phyloP scores from a whole-genome alignment of 768 basidiomycete genomes.

The Phylloporus sp. region DNA sequence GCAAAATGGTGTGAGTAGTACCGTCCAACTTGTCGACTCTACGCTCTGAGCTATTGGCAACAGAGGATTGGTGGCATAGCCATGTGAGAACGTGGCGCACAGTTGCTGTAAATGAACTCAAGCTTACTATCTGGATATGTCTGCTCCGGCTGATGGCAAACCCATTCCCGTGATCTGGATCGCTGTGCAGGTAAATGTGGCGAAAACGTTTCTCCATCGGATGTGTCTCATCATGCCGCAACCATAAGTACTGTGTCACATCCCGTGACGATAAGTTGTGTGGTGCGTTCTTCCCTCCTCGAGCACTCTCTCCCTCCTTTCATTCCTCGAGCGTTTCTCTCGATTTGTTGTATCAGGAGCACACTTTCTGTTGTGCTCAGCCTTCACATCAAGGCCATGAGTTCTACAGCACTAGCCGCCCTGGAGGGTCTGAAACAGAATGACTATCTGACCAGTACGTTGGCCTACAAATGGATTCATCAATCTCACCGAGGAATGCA shows the following conservation, averaged over 20 bases:
- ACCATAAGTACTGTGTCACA: neutral
- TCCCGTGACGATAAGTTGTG: neutral
- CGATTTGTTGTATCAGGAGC: neutral
- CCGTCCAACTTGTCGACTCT: no score
- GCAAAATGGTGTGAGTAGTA: no score
- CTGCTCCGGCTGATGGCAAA: neutral
- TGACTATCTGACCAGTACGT: conserved; percentile 3
- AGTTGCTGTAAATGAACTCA: no score
- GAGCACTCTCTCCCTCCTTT: neutral
- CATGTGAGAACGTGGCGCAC: no score
- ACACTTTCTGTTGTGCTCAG: no score
- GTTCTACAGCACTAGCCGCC: neutral
- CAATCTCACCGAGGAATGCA: neutral
- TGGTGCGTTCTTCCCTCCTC: neutral
- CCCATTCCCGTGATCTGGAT: no score
- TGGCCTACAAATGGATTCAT: neutral
- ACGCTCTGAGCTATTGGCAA: no score
- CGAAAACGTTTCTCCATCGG: neutral
- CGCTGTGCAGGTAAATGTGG: no score
- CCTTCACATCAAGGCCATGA: neutral
- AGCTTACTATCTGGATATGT: no score
- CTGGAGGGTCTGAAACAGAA: neutral
- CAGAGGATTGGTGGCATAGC: no score
- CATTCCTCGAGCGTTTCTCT: neutral
- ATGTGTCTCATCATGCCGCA: neutral